Conservation (phyloP, 2,329 filamentous ascomycete species). For the Myriangium duriaei region DNA sequence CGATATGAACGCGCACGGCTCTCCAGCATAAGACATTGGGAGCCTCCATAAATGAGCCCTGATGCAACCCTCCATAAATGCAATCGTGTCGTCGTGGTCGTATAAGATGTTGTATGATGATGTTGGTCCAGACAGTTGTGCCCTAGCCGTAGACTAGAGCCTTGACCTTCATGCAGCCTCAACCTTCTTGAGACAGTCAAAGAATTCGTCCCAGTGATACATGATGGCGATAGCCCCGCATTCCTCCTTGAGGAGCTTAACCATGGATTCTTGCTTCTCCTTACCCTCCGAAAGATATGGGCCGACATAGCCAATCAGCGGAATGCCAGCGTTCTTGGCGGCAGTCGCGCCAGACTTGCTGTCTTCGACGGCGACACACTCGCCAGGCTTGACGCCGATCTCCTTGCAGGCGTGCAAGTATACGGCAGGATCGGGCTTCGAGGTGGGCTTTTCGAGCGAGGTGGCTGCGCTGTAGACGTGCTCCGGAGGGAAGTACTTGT, state of each 20-base stretch:
- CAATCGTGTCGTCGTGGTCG: neutral
- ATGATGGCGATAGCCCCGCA: constrained; percentile 37
- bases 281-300: constrained; percentile 60
- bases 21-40: neutral
- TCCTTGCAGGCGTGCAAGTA: constrained; percentile 67
- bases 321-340: constrained; percentile 64
- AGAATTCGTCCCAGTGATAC: constrained; percentile 42
- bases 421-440: constrained; percentile 82
- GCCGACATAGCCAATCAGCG: constrained; percentile 73
- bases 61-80: neutral
- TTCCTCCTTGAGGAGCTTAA: constrained; percentile 35
- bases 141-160: constrained; percentile 2
- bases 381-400: constrained; percentile 56
- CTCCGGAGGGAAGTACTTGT: constrained; percentile 64
- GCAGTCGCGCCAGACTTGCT: constrained; percentile 74
- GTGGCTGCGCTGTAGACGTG: constrained; percentile 73
- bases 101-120: neutral
- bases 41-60: neutral
- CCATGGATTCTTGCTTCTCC: constrained; percentile 41
- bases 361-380: constrained; percentile 77
- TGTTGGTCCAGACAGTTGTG: neutral
- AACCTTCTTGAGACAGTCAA: constrained; percentile 35
- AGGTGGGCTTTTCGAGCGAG: constrained; percentile 64
- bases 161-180: constrained; percentile 22
- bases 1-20: neutral